A percentile compares a stretch with the other conserved stretches of the same genome.
Evolutionary conservation across 2,329 filamentous ascomycete genomes (phyloP).

Genomic region (Aspergillus tamarii): DNA sequence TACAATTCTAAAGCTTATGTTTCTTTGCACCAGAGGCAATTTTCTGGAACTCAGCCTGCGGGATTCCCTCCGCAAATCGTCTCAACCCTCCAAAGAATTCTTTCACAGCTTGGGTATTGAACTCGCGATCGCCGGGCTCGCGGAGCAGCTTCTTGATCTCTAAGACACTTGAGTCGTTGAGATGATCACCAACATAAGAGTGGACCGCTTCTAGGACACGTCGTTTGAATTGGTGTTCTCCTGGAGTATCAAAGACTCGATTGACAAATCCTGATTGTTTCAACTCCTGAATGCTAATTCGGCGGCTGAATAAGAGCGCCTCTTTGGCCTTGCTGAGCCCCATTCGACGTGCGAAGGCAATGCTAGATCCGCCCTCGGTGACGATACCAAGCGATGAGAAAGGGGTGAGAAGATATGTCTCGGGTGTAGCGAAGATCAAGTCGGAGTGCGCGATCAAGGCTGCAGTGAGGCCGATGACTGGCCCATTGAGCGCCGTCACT

Average conservation of each 20-base stretch:
- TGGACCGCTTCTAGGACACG: neutral
- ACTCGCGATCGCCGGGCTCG: neutral
- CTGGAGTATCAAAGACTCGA: slow-evolving; percentile 49
- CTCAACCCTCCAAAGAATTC: slow-evolving; percentile 1
- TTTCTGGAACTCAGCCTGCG: neutral
- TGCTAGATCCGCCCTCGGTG: slow-evolving; percentile 73
- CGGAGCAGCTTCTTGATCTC: slow-evolving; percentile 7
- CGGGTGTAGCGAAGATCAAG: slow-evolving; percentile 77
- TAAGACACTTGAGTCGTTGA: slow-evolving; percentile 1
- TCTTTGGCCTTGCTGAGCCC: slow-evolving; percentile 70
- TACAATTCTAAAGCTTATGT: too few species aligned
- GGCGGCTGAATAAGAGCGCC: slow-evolving; percentile 79
- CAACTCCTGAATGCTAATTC: slow-evolving; percentile 68
- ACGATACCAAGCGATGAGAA: slow-evolving; percentile 81
- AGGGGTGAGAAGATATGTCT: slow-evolving; percentile 76
- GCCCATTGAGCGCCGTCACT: slow-evolving; percentile 79
- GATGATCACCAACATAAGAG: neutral
- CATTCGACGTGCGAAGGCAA: slow-evolving; percentile 71
- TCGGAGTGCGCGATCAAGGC: slow-evolving; percentile 77
- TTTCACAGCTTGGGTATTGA: neutral
- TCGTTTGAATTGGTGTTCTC: neutral
- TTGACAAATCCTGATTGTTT: slow-evolving; percentile 74
- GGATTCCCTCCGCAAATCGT: slow-evolving; percentile 6
- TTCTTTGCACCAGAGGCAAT: neutral
- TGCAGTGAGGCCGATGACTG: slow-evolving; percentile 76